A percentile compares a stretch with the other conserved stretches of the same genome.
Conservation (phyloP, 2,329 filamentous ascomycete genomes). For the Nemania abortiva region DNA sequence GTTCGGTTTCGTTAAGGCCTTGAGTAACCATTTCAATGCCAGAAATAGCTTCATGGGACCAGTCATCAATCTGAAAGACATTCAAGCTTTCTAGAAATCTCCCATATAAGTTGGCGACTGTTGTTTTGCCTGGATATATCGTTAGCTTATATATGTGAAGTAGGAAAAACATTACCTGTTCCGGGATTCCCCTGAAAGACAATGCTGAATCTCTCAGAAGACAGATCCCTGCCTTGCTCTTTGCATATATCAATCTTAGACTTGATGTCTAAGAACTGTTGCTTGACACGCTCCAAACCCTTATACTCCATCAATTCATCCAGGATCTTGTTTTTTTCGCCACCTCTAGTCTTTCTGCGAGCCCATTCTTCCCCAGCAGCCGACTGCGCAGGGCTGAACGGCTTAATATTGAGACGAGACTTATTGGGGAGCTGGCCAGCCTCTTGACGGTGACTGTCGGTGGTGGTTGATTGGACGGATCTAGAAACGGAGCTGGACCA, state of each 20-base stretch:
- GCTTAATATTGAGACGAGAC: not conserved
- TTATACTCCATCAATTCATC: not conserved
- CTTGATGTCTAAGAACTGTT: not conserved
- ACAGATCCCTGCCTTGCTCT: not conserved
- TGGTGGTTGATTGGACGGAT: too few relatives aligned
- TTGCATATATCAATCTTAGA: not conserved
- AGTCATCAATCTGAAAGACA: not conserved
- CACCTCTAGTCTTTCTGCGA: not conserved
- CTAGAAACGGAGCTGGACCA: too few relatives aligned
- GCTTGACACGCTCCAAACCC: not conserved
- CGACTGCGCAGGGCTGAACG: not conserved
- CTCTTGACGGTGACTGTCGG: too few relatives aligned
- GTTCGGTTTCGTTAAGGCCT: not conserved
- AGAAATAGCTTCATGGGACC: not conserved
- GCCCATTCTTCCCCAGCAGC: not conserved
- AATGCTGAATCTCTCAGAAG: not conserved
- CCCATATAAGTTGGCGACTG: not conserved
- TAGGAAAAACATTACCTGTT: not conserved
- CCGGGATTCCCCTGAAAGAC: conserved; percentile 3
- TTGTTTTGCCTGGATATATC: not conserved
- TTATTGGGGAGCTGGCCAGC: too few relatives aligned
- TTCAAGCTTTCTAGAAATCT: not conserved
- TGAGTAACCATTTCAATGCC: not conserved
- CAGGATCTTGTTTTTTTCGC: not conserved
- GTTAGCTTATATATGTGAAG: not conserved